Evolutionary conservation across 352 stramenopile genomes (phyloP), one percentile per base, ranked within the genome.

Genomic region (Phytophthora brassicae): DNA sequence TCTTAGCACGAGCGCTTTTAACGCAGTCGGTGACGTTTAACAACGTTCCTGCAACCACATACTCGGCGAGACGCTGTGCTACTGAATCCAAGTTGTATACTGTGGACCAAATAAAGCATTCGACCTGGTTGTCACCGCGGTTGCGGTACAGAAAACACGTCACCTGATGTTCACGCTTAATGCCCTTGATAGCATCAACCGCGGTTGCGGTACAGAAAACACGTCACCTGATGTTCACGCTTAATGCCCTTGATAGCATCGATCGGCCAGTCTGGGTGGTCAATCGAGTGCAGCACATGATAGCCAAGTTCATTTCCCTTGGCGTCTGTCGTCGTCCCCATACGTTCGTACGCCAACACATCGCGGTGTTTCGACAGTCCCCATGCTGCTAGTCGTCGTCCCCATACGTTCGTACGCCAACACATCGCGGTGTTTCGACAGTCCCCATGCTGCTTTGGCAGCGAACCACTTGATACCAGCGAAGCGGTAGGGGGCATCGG

Each of bases 231-330:
- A 47, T 72, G 61, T 38, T 72, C 58, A 7, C 77, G 74, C 38
- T 86, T 86, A 53, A 81, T 64, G 45, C 73, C 67, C 28, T 79
- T 81, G 59, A 76, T 70, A 7, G 61, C 48, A 46, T 82, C 72
- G 13, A 72, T 66, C 3, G 68, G 70, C 70, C 69, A 86, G 46
- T 83, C 72, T 3, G 75, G 65, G 38, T 78, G 77, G 35, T 84
- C 77, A 47, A 86, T 86, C 44, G 74, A 86, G 66, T 84, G 74
- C 29, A 83, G 24, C 3, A 86, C 74, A 57, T 86, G 74, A 42
- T 78, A 86, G 28, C 65, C 77, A 6, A 86, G 51, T 8, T 77
- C 64, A 6, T 81, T 79, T 7, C 77, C 77, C 2, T 69, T 74
- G 9, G 66, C 64, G 39, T 87, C 77, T 1, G 59, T 72, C 46